Conservation (phyloP, 805 yeast species). For the Kazachstania taianensis region DNA sequence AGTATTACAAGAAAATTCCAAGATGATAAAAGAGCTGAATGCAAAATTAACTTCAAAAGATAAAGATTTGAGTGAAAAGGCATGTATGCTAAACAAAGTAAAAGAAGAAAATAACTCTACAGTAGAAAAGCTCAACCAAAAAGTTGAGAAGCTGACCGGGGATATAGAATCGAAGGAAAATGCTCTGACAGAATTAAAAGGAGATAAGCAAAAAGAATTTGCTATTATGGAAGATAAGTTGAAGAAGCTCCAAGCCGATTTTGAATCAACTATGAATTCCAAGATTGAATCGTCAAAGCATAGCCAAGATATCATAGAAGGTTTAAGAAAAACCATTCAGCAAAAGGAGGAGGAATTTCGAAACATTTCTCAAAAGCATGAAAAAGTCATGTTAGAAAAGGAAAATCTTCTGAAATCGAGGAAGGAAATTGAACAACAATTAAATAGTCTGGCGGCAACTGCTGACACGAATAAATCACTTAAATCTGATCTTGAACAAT, state of each 20-base stretch:
- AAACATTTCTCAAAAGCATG: too few species aligned
- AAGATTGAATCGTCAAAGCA: too few species aligned
- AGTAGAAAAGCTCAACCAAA: constrained; percentile 3
- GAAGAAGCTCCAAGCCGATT: background rate
- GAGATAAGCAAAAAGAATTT: background rate
- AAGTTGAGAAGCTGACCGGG: constrained; percentile 2
- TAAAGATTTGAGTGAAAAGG: background rate
- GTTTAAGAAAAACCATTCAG: too few species aligned
- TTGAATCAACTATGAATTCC: too few species aligned
- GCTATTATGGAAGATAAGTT: background rate
- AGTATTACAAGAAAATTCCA: constrained; percentile 4
- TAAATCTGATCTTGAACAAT: too few species aligned
- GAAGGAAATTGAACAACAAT: background rate
- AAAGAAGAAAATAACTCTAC: constrained; percentile 2
- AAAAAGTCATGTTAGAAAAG: too few species aligned
- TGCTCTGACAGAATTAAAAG: background rate
- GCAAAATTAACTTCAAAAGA: constrained; percentile 2
- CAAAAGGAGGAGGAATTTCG: background rate
- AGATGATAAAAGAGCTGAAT: constrained; percentile 5
- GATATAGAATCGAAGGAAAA: constrained; percentile 3
- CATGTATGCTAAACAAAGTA: background rate
- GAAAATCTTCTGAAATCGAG: too few species aligned
- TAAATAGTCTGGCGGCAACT: background rate
- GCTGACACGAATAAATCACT: too few species aligned
- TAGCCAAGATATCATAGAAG: too few species aligned